A percentile compares a stretch with the other conserved stretches of the same genome.
Conservation (phyloP, 2,329 filamentous ascomycete species). For the Hypoxylon sp. region DNA sequence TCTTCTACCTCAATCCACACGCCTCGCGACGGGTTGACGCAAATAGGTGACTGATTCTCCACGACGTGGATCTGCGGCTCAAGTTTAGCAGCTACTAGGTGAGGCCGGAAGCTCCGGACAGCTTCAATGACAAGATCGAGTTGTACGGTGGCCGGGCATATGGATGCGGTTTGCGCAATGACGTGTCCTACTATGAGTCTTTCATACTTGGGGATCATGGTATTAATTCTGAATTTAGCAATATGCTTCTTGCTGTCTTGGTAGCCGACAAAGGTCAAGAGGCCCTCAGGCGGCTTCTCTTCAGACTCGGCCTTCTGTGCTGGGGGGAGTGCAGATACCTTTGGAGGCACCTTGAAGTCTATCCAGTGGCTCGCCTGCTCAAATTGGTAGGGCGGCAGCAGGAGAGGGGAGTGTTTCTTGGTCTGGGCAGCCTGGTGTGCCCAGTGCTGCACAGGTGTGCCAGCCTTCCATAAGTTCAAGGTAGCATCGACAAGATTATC, state of each 20-base stretch:
- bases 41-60: conserved; percentile 41
- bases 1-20: conserved; percentile 43
- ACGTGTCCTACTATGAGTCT: conserved; percentile 56
- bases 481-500: conserved; percentile 49
- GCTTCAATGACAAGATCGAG: conserved; percentile 53
- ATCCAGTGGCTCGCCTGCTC: conserved; percentile 59
- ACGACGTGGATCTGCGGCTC: conserved; percentile 48
- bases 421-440: conserved; percentile 54
- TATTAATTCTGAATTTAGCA: conserved; percentile 60
- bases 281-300: conserved; percentile 36
- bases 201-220: conserved; percentile 54
- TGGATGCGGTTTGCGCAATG: conserved; percentile 57
- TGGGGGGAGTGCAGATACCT: conserved; percentile 19
- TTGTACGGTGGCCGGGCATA: conserved; percentile 57
- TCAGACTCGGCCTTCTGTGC: conserved; percentile 17
- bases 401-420: conserved; percentile 38
- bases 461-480: conserved; percentile 58
- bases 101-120: conserved; percentile 52
- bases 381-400: conserved; percentile 61
- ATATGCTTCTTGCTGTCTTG: conserved; percentile 46
- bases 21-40: conserved; percentile 35
- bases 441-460: conserved; percentile 58
- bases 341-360: conserved; percentile 48
- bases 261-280: conserved; percentile 53
- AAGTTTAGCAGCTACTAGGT: conserved; percentile 38